Conservation (phyloP, 2,329 filamentous ascomycete species). For the Niveomyces coronatus region DNA sequence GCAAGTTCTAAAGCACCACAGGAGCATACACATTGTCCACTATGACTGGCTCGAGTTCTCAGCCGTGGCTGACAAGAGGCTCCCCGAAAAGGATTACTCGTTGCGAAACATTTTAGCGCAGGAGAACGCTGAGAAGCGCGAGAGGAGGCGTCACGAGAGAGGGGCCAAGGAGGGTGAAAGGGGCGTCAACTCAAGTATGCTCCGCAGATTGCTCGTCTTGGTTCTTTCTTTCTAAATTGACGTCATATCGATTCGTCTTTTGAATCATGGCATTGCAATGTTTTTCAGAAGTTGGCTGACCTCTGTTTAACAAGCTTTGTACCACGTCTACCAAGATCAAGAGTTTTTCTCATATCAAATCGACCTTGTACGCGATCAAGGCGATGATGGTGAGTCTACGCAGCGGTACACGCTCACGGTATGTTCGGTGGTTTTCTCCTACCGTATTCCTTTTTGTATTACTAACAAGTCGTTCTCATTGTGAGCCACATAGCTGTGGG, state of each 20-base stretch:
- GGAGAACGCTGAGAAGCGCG: slow-evolving; percentile 21
- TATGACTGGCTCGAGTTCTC: slow-evolving; percentile 45
- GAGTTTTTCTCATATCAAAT: slow-evolving; percentile 55
- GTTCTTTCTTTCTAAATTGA: not conserved
- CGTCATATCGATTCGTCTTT: no score
- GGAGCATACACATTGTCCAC: slow-evolving; percentile 31
- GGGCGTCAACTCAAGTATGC: slow-evolving; percentile 40
- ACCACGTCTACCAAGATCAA: slow-evolving; percentile 53
- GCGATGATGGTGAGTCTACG: slow-evolving; percentile 32
- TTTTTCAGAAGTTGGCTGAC: no score
- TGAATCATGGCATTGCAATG: no score
- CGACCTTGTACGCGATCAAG: slow-evolving; percentile 44
- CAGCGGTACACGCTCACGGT: slow-evolving; percentile 53
- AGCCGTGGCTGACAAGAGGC: slow-evolving; percentile 20
- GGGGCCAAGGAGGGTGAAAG: slow-evolving; percentile 30
- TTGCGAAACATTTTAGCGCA: slow-evolving; percentile 25
- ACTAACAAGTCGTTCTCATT: not conserved
- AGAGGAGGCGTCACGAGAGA: slow-evolving; percentile 24
- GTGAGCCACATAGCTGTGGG: slow-evolving; percentile 59
- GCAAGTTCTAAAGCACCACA: slow-evolving; percentile 25
- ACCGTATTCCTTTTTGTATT: not conserved
- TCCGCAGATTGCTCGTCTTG: not conserved
- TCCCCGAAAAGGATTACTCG: slow-evolving; percentile 29
- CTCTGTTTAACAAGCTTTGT: slow-evolving; percentile 21
- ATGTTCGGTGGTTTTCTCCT: slow-evolving; percentile 19